Evolutionary conservation across 495 filamentous ascomycete species (phyloP).

Genomic region (Podospora pseudocomata): DNA sequence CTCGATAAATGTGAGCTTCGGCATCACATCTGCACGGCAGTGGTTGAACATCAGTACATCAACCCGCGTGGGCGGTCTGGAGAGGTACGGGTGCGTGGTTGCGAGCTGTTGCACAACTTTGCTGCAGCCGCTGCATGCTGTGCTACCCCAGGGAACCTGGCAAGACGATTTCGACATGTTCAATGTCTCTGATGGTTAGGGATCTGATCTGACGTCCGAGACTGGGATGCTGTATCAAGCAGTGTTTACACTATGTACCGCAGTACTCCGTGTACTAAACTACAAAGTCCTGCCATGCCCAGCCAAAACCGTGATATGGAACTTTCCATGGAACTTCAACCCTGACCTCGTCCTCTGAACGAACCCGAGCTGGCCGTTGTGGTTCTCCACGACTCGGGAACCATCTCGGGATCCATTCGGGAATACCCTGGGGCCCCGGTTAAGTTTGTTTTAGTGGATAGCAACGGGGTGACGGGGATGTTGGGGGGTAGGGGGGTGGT

Average conservation of each 20-base stretch:
- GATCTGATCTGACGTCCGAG: background rate
- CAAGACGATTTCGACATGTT: background rate
- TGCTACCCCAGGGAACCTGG: background rate
- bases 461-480: background rate
- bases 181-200: background rate
- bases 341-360: background rate
- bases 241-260: no score
- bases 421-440: background rate
- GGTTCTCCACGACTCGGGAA: background rate
- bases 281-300: background rate
- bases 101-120: background rate
- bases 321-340: background rate
- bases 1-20: background rate
- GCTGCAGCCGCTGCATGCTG: background rate
- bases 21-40: slow-evolving; percentile 3
- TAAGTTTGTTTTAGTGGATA: background rate
- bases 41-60: background rate
- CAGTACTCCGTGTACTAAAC: no score
- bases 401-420: background rate
- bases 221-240: background rate
- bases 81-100: background rate
- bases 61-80: no score
- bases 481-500: background rate
- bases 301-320: background rate
- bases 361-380: background rate